Conservation (phyloP, 495 filamentous ascomycete species). For the Lichenothelia convexa region DNA sequence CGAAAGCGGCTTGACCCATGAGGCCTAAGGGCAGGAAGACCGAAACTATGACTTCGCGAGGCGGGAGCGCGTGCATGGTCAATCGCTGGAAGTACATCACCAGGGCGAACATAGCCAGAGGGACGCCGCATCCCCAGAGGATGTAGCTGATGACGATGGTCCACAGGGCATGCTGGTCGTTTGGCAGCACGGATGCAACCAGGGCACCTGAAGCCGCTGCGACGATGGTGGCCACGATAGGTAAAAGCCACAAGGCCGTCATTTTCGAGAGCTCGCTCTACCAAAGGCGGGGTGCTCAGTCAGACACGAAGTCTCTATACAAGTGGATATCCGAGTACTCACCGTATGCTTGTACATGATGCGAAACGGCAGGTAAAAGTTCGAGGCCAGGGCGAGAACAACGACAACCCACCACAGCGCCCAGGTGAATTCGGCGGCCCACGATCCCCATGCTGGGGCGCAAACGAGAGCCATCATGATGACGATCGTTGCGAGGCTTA, state of each 20-base stretch:
- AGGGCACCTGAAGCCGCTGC: slow-evolving; percentile 36
- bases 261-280: slow-evolving; percentile 26
- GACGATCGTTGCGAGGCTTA: slow-evolving; percentile 43
- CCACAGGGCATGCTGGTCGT: slow-evolving; percentile 33
- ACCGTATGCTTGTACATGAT: no score
- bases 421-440: slow-evolving; percentile 23
- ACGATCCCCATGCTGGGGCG: slow-evolving; percentile 32
- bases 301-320: neutral
- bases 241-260: slow-evolving; percentile 42
- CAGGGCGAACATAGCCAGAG: slow-evolving; percentile 34
- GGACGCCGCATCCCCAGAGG: slow-evolving; percentile 40
- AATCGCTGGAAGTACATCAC: slow-evolving; percentile 44
- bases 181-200: slow-evolving; percentile 33
- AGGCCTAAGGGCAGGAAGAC: slow-evolving; percentile 45
- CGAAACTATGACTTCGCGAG: slow-evolving; percentile 39
- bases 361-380: slow-evolving; percentile 34
- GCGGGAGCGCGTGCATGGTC: slow-evolving; percentile 35
- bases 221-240: slow-evolving; percentile 41
- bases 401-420: slow-evolving; percentile 43
- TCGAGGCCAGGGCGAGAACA: slow-evolving; percentile 29
- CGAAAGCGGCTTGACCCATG: slow-evolving; percentile 38
- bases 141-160: slow-evolving; percentile 38
- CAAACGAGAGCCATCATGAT: slow-evolving; percentile 39
- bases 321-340: slow-evolving; percentile 5
- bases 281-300: slow-evolving; percentile 17